A percentile compares a stretch with the other conserved stretches of the same genome.
Conservation (phyloP, 2,329 filamentous ascomycete species). For the Hymenoscyphus occultus region DNA sequence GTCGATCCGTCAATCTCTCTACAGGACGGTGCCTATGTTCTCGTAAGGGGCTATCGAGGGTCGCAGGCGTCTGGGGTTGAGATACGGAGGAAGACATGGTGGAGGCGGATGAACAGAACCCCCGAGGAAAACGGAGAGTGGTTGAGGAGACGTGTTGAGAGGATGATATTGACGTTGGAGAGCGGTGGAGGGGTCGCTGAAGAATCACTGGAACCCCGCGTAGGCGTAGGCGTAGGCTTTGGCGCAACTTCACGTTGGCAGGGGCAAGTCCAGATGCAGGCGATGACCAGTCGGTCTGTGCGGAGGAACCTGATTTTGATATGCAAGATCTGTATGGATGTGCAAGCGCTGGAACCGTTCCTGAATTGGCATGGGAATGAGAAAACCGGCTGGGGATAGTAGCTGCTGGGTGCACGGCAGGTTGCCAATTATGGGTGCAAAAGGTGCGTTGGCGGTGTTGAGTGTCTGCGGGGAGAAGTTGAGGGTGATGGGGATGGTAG, state of each 20-base stretch:
- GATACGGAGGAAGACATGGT: conserved; percentile 35
- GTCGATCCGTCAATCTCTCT: conserved; percentile 57
- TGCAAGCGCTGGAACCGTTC: conserved; percentile 2
- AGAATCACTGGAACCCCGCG: conserved; percentile 11
- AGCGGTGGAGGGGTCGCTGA: conserved; percentile 8
- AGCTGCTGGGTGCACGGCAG: not conserved
- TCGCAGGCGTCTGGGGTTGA: conserved; percentile 33
- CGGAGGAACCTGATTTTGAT: not conserved
- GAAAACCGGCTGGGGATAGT: not conserved
- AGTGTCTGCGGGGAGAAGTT: not conserved
- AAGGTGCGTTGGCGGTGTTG: not conserved
- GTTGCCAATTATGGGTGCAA: not conserved
- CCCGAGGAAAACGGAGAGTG: conserved; percentile 11
- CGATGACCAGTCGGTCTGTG: not conserved
- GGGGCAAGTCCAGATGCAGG: conserved; percentile 1
- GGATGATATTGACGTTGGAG: conserved; percentile 12
- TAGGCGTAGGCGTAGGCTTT: conserved; percentile 2
- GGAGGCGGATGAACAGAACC: conserved; percentile 20
- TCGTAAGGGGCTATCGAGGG: conserved; percentile 31
- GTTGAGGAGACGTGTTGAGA: conserved; percentile 4
- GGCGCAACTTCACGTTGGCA: not conserved
- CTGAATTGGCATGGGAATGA: not conserved
- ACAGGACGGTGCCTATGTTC: conserved; percentile 35
- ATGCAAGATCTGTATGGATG: not conserved
- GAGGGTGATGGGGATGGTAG: not conserved